phyloP scores from a whole-genome alignment of 1,139 yeast species.

The Lodderomyces metapsilosis region DNA sequence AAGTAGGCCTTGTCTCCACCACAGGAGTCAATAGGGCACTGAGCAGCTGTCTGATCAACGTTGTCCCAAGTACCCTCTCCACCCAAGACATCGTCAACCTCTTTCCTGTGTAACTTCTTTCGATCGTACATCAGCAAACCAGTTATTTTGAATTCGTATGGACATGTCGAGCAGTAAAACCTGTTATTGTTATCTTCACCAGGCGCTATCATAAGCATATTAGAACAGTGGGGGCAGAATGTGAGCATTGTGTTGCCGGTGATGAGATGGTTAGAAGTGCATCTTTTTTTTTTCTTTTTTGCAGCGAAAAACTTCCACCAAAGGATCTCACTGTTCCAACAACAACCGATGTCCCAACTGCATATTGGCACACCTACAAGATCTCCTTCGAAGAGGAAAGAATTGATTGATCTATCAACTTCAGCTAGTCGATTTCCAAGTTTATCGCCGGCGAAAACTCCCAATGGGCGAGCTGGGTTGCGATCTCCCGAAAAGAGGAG shows the following conservation, averaged over 20 bases:
- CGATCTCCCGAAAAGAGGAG: constrained; percentile 47
- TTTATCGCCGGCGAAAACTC: constrained; percentile 12
- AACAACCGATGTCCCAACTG: no score
- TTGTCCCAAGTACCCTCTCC: constrained; percentile 99
- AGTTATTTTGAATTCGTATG: constrained; percentile 84
- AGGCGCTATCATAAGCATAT: constrained; percentile 62
- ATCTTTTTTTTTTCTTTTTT: no score
- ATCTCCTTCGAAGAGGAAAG: constrained; percentile 10
- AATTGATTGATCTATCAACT: background rate
- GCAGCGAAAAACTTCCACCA: no score
- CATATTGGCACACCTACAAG: constrained; percentile 3
- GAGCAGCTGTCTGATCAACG: constrained; percentile 86
- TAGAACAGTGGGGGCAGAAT: constrained; percentile 90
- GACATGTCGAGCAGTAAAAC: constrained; percentile 90
- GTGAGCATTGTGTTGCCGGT: constrained; percentile 63
- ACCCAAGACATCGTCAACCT: constrained; percentile 94
- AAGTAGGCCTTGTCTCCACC: constrained; percentile 91
- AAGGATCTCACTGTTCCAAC: no score
- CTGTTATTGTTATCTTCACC: constrained; percentile 47
- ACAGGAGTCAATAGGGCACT: constrained; percentile 86
- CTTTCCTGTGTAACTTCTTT: constrained; percentile 77
- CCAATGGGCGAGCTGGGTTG: constrained; percentile 44
- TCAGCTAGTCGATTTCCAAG: background rate
- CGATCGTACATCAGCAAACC: constrained; percentile 86
- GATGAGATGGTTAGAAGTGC: background rate